Percentiles rank a stretch among this genome's conserved stretches.
These are phyloP conservation scores for Pleodorina starrii DNA, from an alignment of 139 green algal genomes.

Conservation along the genomic window DNA sequence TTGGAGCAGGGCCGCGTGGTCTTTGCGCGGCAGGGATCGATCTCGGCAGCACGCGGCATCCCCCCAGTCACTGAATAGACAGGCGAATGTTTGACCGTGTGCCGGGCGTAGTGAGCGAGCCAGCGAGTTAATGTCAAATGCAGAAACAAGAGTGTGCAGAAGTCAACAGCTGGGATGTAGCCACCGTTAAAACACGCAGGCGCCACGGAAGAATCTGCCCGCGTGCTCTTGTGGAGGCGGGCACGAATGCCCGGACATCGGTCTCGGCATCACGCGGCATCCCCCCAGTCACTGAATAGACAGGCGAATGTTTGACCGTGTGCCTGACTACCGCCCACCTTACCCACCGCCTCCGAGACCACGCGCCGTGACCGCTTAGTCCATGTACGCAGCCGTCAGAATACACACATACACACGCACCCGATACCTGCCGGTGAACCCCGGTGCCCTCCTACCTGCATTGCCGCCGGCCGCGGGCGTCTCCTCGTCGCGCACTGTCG, in stretches of 20 bases:
- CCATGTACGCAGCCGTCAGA: no score
- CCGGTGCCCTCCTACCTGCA: background rate
- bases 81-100: conserved; percentile 53
- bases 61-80: conserved; percentile 45
- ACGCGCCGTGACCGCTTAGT: no score
- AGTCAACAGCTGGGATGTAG: background rate
- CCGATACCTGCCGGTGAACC: no score
- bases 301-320: conserved; percentile 54
- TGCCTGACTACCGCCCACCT: no score
- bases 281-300: conserved; percentile 41
- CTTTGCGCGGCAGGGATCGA: conserved; percentile 2
- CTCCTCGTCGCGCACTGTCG: conserved; percentile 55
- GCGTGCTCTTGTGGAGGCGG: background rate
- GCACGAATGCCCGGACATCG: background rate
- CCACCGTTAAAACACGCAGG: background rate
- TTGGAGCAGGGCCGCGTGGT: conserved; percentile 11
- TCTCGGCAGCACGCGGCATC: conserved; percentile 33
- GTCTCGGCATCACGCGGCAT: conserved; percentile 31
- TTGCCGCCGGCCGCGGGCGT: background rate
- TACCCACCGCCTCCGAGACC: no score
- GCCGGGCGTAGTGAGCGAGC: no score
- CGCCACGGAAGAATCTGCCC: background rate
- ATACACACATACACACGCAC: no score
- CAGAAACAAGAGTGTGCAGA: no score
- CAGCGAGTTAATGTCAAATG: no score